These are phyloP conservation scores for Globisporangium apiculatum DNA, from an alignment of 352 stramenopile species.

Conservation along the genomic window DNA sequence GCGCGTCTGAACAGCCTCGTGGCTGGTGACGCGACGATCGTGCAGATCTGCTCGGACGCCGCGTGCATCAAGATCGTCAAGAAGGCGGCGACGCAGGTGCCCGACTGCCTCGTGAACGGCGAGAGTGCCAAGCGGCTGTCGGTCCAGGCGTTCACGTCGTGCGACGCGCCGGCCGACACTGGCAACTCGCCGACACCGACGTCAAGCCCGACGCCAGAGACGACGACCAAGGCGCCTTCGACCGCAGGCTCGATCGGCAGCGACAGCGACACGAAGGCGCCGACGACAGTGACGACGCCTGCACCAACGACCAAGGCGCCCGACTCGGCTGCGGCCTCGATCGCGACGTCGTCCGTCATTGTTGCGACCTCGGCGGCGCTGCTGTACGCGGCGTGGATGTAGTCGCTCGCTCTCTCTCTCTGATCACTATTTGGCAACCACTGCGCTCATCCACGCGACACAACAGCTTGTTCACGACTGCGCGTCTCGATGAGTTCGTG, in stretches of 20 bases:
- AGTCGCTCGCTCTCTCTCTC: neutral
- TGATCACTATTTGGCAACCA: neutral
- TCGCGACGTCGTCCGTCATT: conserved; percentile 1
- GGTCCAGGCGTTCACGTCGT: conserved; percentile 10
- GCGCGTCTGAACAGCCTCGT: conserved; percentile 13
- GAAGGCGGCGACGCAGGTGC: conserved; percentile 8
- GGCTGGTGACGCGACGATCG: conserved; percentile 4
- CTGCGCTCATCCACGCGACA: no score
- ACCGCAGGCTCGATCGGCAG: neutral
- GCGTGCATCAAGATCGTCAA: conserved; percentile 11
- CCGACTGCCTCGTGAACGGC: conserved; percentile 9
- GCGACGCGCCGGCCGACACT: neutral
- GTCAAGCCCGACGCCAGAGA: neutral
- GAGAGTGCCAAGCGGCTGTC: conserved; percentile 6
- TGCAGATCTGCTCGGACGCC: conserved; percentile 11
- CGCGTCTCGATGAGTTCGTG: no score
- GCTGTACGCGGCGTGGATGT: conserved; percentile 11
- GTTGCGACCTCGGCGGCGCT: conserved; percentile 5
- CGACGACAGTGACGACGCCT: neutral
- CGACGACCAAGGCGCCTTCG: neutral
- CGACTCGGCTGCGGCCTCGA: neutral
- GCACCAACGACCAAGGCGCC: conserved; percentile 4
- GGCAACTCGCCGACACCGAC: neutral
- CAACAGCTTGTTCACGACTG: no score
- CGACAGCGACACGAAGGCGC: neutral